phyloP scores from a whole-genome alignment of 768 basidiomycete species.

The Kwoniella pini region DNA sequence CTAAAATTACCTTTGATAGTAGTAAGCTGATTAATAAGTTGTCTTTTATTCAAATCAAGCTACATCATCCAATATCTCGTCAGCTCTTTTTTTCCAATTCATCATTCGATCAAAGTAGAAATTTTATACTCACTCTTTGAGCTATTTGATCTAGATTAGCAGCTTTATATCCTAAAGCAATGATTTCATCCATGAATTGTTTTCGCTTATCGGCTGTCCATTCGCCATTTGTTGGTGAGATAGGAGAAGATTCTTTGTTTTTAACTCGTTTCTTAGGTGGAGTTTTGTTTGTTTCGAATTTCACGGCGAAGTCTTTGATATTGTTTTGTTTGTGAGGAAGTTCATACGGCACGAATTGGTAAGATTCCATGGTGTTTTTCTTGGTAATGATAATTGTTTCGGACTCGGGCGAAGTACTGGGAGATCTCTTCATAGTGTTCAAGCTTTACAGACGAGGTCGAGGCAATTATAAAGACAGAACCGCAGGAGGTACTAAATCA shows the following conservation, averaged over 20 bases:
- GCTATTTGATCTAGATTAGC: conserved; percentile 17
- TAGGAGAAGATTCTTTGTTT: neutral
- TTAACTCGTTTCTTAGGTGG: no score
- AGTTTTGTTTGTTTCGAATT: no score
- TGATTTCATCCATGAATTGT: conserved; percentile 22
- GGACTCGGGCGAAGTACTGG: neutral
- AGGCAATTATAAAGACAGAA: no score
- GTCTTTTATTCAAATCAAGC: conserved; percentile 12
- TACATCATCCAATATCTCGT: neutral
- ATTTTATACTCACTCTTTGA: neutral
- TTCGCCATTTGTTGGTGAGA: neutral
- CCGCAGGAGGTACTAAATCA: no score
- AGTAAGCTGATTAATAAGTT: conserved; percentile 14
- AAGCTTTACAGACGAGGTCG: no score
- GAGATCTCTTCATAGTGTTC: conserved; percentile 3
- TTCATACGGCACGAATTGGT: neutral
- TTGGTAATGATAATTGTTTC: neutral
- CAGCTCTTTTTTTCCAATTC: conserved; percentile 2
- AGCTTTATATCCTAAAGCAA: conserved; percentile 20
- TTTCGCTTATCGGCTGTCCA: conserved; percentile 19
- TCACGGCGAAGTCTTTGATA: no score
- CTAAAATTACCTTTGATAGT: conserved; percentile 16
- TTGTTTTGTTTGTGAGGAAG: no score
- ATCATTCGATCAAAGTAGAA: neutral
- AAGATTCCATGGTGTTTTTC: neutral